A percentile compares a stretch with the other conserved stretches of the same genome.
Conservation (phyloP, 805 yeast species). For the Lachancea meyersii region DNA sequence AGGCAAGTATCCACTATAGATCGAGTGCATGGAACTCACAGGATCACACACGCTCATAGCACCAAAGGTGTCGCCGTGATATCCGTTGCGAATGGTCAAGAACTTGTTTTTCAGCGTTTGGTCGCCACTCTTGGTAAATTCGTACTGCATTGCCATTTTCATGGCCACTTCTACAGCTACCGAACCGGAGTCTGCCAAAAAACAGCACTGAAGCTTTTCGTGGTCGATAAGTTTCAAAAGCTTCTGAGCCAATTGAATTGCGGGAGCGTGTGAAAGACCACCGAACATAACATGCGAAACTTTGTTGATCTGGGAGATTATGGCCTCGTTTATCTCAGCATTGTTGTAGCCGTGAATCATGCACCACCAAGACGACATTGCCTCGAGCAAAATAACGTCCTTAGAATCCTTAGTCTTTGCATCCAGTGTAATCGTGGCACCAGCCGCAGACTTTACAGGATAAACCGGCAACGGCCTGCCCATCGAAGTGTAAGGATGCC, state of each 20-base stretch:
- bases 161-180: slow-evolving; percentile 38
- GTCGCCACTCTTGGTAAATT: slow-evolving; percentile 21
- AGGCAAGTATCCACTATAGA: slow-evolving; percentile 29
- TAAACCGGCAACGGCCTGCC: slow-evolving; percentile 20
- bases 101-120: slow-evolving; percentile 19
- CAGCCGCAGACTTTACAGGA: slow-evolving; percentile 23
- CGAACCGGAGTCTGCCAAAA: slow-evolving; percentile 27
- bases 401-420: slow-evolving; percentile 8
- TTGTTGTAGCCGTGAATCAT: slow-evolving; percentile 31
- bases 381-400: slow-evolving; percentile 21
- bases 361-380: slow-evolving; percentile 34
- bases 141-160: slow-evolving; percentile 34
- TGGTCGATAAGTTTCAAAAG: slow-evolving; percentile 31
- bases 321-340: slow-evolving; percentile 27
- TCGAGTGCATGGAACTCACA: slow-evolving; percentile 32
- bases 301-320: slow-evolving; percentile 27
- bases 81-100: slow-evolving; percentile 33
- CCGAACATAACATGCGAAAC: slow-evolving; percentile 31
- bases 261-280: slow-evolving; percentile 30
- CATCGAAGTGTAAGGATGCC: slow-evolving; percentile 33
- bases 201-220: slow-evolving; percentile 15
- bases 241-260: slow-evolving; percentile 25
- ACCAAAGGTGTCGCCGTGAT: slow-evolving; percentile 38
- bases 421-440: slow-evolving; percentile 18
- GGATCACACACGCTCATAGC: slow-evolving; percentile 36